These are phyloP conservation scores for Cordia subcordata DNA, from an alignment of 257 asterid species.

Conservation along the genomic window DNA sequence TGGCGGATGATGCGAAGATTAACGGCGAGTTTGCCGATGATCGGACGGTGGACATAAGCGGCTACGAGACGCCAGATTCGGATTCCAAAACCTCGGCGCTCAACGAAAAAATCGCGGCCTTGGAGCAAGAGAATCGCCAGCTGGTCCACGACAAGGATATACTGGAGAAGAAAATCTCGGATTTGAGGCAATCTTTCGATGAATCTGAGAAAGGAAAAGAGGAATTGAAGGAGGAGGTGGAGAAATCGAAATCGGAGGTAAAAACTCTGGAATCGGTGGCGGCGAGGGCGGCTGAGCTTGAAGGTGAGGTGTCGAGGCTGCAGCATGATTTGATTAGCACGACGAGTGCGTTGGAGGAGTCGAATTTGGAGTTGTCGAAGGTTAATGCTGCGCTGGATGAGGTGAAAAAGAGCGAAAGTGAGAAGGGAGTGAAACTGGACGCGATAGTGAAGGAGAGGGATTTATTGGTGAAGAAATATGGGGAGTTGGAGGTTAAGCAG, in stretches of 20 bases:
- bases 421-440: conserved; percentile 37
- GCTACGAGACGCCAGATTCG: conserved; percentile 34
- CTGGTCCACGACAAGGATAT: conserved; percentile 36
- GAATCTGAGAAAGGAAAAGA: conserved; percentile 29
- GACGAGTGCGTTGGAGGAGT: conserved; percentile 41
- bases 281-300: conserved; percentile 60
- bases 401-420: conserved; percentile 32
- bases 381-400: conserved; percentile 41
- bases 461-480: conserved; percentile 35
- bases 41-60: conserved; percentile 40
- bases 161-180: conserved; percentile 33
- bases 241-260: conserved; percentile 33
- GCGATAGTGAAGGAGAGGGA: conserved; percentile 48
- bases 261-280: conserved; percentile 40
- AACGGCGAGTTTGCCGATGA: conserved; percentile 45
- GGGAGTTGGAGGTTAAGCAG: conserved; percentile 23
- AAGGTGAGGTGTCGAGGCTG: conserved; percentile 49
- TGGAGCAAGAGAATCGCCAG: conserved; percentile 47
- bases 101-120: conserved; percentile 27
- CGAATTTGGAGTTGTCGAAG: conserved; percentile 28
- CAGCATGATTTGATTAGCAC: conserved; percentile 57
- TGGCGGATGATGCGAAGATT: conserved; percentile 49
- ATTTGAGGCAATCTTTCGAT: conserved; percentile 35
- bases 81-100: conserved; percentile 28
- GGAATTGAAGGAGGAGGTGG: conserved; percentile 28